Evolutionary conservation across 2,329 filamentous ascomycete genomes (phyloP), one percentile per base, ranked within the genome.

Genomic region (Rutstroemia sp.): DNA sequence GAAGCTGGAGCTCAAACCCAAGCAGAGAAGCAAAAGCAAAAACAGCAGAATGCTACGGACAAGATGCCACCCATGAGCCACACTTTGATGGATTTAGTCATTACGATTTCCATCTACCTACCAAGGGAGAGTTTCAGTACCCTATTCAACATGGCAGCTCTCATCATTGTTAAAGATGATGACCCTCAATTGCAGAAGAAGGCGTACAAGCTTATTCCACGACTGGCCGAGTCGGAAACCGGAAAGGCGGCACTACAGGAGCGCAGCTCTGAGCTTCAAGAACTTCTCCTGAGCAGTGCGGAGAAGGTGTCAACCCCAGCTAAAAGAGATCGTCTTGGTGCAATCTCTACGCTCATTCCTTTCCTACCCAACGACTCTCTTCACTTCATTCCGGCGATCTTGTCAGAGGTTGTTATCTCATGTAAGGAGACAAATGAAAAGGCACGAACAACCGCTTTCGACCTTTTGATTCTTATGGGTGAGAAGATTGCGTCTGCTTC

Each of bases 381-480:
- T 30, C 90, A 96, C 71, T 97, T 99, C 73, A 92, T 99, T 59
- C 92, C 94, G 1, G 83, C 89, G 1, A 84, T 96, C 48, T 79
- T 99, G 5, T 91, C 91, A 3, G 94, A 99, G 73, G 90, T 97
- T 37, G 92, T 99, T 52, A 91, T 99, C 61, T 89, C 90, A 60
- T 95, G 91, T 74, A 99, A 99, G 72, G 94, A 99, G 74, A 90
- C 94, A 68, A 99, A 99, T 69, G 94, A 99, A 72, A 91, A 91
- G 68, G 92, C 94, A 0, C 81, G 94, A 61, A 91, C 89, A 53
- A 85, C 87, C 2, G 92, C 94, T 0, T 99, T 96, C 69, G 90
- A 95, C 51, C 78, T 97, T 16, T 80, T 99, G 12, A 88, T 99
- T 21, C 79, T 88, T 46, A 92, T 97, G 81, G 92, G 90, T 16